Base-by-base conservation (phyloP, 352 stramenopile species). In the Elongisporangium prolatum region DNA sequence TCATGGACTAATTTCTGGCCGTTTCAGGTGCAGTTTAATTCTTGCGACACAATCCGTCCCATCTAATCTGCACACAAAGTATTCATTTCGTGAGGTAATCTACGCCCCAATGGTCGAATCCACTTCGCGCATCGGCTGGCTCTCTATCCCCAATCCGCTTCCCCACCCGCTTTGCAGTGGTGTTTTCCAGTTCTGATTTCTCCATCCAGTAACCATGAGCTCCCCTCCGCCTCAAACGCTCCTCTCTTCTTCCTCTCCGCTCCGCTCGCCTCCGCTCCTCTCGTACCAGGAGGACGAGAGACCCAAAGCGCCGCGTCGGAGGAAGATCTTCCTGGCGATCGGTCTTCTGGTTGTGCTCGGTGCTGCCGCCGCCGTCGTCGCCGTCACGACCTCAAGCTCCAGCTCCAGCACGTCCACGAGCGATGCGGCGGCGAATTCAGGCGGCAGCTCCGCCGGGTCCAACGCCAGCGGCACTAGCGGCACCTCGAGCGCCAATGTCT, bases 291-390 rank as follows among this genome's bases (percentile, higher is more conserved):
- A 40, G 28, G 28, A n/a, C n/a, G n/a, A 40, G 28, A 9, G 28
- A 14, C 28, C 28, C 1, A 8, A 9, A 40, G 28, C 25, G 52
- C 57, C 20, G 10, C 78, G 69, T 65, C 65, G 68, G 63, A 62
- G 74, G 38, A 91, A 91, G 62, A 72, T 76, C 53, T 74, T 91
- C 50, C 79, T 94, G 59, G 75, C 86, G 60, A 59, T 89, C 53
- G 75, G 72, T 64, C 69, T 88, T 48, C 68, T 93, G 50, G 69
- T 93, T 56, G 73, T 85, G 40, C 83, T 94, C 54, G 85, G 79
- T 49, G 65, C 77, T 20, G 72, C 60, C 21, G 65, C 91, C 21
- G 81, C 77, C 56, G 68, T 90, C 28, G 87, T 91, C 61, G 75
- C 91, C 8, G 76, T 68, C 7, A 75, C 90, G 50, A 89, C 80